Conservation (phyloP, 164 flowering plant genomes). For the Vitis cinerea region DNA sequence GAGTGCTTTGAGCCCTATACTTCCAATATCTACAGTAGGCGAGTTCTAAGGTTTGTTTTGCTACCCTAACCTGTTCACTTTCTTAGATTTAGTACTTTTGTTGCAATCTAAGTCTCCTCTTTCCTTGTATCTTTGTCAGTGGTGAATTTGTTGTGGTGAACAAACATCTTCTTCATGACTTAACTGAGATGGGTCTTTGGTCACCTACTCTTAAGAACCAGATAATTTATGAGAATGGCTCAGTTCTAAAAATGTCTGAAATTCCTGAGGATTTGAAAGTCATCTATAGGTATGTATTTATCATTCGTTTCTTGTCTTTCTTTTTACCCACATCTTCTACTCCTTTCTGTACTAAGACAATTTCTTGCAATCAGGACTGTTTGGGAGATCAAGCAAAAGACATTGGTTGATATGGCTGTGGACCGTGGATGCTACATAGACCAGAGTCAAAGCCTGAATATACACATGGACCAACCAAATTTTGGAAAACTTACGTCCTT, state of each 20-base stretch:
- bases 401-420: constrained; percentile 94
- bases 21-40: constrained; percentile 90
- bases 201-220: constrained; percentile 82
- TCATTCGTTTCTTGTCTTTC: background rate
- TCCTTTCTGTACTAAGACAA: constrained; percentile 7
- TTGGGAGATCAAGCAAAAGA: constrained; percentile 97
- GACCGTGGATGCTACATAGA: constrained; percentile 95
- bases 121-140: constrained; percentile 37
- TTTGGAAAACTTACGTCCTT: constrained; percentile 90
- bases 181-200: constrained; percentile 98
- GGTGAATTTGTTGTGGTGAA: constrained; percentile 99
- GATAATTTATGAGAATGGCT: constrained; percentile 81
- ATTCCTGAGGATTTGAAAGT: constrained; percentile 69
- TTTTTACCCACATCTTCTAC: too few species aligned
- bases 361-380: constrained; percentile 60
- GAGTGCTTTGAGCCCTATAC: constrained; percentile 99
- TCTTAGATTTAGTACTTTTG: background rate
- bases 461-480: constrained; percentile 94
- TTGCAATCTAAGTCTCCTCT: background rate
- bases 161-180: constrained; percentile 95
- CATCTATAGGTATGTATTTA: constrained; percentile 65
- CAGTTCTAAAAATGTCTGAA: constrained; percentile 71
- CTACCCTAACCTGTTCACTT: background rate
- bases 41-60: constrained; percentile 75
- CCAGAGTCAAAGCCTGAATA: constrained; percentile 96